phyloP scores from a whole-genome alignment of 2,329 filamentous ascomycete species.

The Cryphonectria naterciae region DNA sequence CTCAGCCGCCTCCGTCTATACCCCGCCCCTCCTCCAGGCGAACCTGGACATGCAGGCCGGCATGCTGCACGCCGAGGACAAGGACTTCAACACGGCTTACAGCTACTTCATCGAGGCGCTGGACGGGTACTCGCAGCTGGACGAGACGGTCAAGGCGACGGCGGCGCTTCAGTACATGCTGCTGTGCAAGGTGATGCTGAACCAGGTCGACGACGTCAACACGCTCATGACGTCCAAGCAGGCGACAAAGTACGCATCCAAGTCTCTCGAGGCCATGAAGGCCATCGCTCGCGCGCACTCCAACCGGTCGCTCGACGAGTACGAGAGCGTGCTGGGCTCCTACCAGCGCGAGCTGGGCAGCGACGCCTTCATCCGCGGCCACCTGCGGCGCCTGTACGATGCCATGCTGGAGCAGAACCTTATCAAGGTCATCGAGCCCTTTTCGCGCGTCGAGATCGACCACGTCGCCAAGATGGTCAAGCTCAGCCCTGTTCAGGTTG shows the following conservation, averaged over 20 bases:
- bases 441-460: constrained; percentile 93
- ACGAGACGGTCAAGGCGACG: constrained; percentile 88
- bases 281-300: constrained; percentile 94
- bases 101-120: constrained; percentile 99
- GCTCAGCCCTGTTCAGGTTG: constrained; percentile 92
- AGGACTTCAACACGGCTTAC: constrained; percentile 98
- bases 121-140: constrained; percentile 93
- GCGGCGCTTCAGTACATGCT: constrained; percentile 99
- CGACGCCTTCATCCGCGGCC: constrained; percentile 95
- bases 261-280: constrained; percentile 98
- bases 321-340: constrained; percentile 86
- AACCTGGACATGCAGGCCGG: constrained; percentile 99
- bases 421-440: constrained; percentile 99
- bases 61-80: constrained; percentile 97
- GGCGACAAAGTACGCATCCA: constrained; percentile 92
- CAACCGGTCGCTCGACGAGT: constrained; percentile 95
- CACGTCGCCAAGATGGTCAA: constrained; percentile 98
- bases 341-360: constrained; percentile 94
- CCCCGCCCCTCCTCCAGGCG: constrained; percentile 90
- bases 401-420: constrained; percentile 99
- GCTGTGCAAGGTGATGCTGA: constrained; percentile 99
- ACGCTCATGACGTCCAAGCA: constrained; percentile 94
- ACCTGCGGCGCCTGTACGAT: constrained; percentile 93
- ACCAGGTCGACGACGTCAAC: constrained; percentile 94
- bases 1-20: constrained; percentile 95